Evolutionary conservation across 495 filamentous ascomycete genomes (phyloP), one percentile per base, ranked within the genome.

Genomic region (Neurospora sp.): DNA sequence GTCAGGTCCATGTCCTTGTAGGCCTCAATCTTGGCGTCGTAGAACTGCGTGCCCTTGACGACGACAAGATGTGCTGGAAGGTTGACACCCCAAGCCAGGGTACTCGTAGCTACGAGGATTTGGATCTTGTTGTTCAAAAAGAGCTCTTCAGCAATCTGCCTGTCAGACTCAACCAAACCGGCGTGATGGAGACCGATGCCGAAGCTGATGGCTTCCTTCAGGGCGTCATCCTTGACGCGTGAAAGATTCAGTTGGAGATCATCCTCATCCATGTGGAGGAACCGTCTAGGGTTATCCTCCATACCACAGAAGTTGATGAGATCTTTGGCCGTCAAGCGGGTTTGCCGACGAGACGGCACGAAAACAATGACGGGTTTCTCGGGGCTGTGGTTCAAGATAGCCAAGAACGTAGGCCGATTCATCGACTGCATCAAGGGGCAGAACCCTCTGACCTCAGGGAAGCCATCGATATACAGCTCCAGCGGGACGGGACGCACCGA

Each of bases 1-100:
- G 96, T 99, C 71, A 99, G 84, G 81, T 99, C 96, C 96, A 98
- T 98, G 82, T 99, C 96, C 75, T 93, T 94, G 81, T 99, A 99
- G 0, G 93, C 96, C 81, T 97, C 96, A 39, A 93, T 95, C 78
- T 99, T 98, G 7, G 95, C 95, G 79, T 99, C 96, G 82, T 97
- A 99, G 84, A 91, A 99, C 78, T 99, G 96, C 2, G 96, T 99
- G 68, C 96, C 96, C 78, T 99, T 99, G 68, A 99, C 96, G 10
- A 99, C 92, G 10, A 99, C 96, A 5, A 99, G 86, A 84, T 99
- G 96, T 1, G 96, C 96, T 0, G 96, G 96, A 78, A 99, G 87
- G 82, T 99, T 99, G 74, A 99, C 96, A 82, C 96, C 96, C 96
- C 96, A 99, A 8, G 96, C 96, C 35, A 99, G 86, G 10, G 96